Evolutionary conservation across 2,329 filamentous ascomycete species (phyloP).

Genomic region (Alternaria sp.): DNA sequence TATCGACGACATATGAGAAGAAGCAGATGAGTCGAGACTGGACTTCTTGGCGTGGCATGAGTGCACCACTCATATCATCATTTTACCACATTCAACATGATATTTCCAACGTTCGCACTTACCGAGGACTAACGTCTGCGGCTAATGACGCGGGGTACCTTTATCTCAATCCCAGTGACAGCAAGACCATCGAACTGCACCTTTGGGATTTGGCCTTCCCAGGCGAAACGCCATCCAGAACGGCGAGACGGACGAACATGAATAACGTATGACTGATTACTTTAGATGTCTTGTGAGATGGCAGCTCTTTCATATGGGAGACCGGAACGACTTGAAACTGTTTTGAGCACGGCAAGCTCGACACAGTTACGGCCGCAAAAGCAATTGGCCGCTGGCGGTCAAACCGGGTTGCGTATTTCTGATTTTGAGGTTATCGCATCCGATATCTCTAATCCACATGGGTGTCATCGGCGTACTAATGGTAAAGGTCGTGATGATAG

Average conservation of each 20-base stretch:
- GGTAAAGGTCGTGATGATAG: not conserved
- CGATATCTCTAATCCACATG: not conserved
- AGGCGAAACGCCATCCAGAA: not conserved
- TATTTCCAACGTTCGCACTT: not conserved
- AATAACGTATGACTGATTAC: not conserved
- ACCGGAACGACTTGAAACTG: not conserved
- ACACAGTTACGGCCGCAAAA: not conserved
- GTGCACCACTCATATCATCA: not conserved
- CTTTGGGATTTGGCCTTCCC: not conserved
- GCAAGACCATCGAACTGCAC: not conserved
- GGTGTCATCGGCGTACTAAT: not conserved
- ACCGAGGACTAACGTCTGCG: not conserved
- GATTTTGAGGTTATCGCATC: not conserved
- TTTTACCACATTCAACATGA: not conserved
- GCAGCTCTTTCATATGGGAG: not conserved
- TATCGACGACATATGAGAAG: constrained; percentile 17
- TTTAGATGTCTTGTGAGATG: not conserved
- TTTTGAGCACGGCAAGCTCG: too few relatives aligned
- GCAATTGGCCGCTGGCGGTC: not conserved
- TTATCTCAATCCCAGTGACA: not conserved
- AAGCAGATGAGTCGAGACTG: not conserved
- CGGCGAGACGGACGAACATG: not conserved
- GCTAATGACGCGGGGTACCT: not conserved
- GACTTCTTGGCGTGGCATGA: too few relatives aligned
- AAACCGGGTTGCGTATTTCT: not conserved